Evolutionary conservation across 345 rosid genomes (phyloP), one percentile per base, ranked within the genome.

Genomic region (Psidium guajava): DNA sequence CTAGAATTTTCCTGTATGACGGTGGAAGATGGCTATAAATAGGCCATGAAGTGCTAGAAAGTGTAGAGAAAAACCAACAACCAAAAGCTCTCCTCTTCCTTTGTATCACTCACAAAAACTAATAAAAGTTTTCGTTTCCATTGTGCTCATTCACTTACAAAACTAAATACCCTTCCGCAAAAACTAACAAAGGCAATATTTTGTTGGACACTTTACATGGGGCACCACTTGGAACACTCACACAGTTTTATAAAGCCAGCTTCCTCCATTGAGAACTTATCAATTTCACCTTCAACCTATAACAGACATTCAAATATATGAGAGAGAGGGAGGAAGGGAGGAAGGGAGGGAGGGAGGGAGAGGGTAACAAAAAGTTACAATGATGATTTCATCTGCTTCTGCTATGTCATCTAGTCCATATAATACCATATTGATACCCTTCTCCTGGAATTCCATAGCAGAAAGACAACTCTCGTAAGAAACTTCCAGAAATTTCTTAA

Each of bases 201-300:
- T 83, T 88, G 6, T 82, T 42, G 52, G 93, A 91, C 84, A 90
- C 92, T 55, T 44, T 85, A 42, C 16, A 77, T 24, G 94, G 94
- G 24, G 93, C 94, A 49, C 93, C 93, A 80, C 80, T 54, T 32
- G 93, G 94, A 85, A 92, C 92, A 82, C 94, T 92, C 36, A 88
- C 82, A 50, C 94, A 92, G 77, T 92, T 92, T 92, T 47, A 22
- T 64, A 69, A 92, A 87, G 49, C 94, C 91, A 53, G 91, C 94
- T 90, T 91, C 93, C 86, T 90, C 94, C 77, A 92, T 22, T 13
- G 92, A 85, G 85, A 92, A 92, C 86, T 92, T 92, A 87, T 92
- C 94, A 20, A 88, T 86, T 90, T 92, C 93, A 75, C 94, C 93
- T 88, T 92, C 93, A 87, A 92, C 93, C 93, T 92, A 86, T 49